Evolutionary conservation across 2,329 filamentous ascomycete genomes (phyloP).

Genomic region (Xylariaceae sp.): DNA sequence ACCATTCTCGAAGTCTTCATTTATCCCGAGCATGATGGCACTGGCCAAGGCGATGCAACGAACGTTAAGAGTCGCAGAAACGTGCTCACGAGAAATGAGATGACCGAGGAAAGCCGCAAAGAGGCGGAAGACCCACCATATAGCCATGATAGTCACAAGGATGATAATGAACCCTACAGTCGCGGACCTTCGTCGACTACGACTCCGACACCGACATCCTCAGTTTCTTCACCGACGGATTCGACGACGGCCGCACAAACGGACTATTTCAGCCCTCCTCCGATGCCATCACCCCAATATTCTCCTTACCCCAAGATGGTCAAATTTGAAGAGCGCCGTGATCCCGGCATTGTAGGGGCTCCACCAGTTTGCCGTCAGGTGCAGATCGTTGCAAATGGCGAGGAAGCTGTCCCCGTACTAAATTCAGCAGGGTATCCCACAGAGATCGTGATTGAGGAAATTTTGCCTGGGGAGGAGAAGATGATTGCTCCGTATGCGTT

Average conservation of each 20-base stretch:
- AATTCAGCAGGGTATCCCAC: conserved; percentile 38
- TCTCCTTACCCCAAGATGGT: conserved; percentile 47
- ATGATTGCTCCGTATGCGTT: background rate
- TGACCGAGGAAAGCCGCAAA: background rate
- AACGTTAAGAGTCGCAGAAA: conserved; percentile 1
- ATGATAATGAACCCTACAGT: background rate
- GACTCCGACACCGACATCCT: conserved; percentile 6
- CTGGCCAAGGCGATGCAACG: conserved; percentile 14
- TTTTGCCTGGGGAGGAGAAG: conserved; percentile 23
- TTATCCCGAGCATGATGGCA: conserved; percentile 49
- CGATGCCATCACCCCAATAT: conserved; percentile 17
- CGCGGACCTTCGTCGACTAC: background rate
- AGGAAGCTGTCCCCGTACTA: conserved; percentile 33
- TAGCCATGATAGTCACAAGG: background rate
- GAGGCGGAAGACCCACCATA: background rate
- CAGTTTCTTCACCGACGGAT: conserved; percentile 14
- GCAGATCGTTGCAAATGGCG: conserved; percentile 38
- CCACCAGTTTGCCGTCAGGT: conserved; percentile 46
- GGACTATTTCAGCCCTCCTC: conserved; percentile 13
- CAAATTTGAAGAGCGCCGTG: conserved; percentile 51
- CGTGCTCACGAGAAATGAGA: background rate
- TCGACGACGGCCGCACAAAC: conserved; percentile 4
- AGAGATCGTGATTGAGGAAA: conserved; percentile 42
- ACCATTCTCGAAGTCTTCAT: conserved; percentile 54
- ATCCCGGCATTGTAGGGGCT: conserved; percentile 30